Evolutionary conservation across 805 yeast species (phyloP).

Genomic region (Pichia gijzeniarum): DNA sequence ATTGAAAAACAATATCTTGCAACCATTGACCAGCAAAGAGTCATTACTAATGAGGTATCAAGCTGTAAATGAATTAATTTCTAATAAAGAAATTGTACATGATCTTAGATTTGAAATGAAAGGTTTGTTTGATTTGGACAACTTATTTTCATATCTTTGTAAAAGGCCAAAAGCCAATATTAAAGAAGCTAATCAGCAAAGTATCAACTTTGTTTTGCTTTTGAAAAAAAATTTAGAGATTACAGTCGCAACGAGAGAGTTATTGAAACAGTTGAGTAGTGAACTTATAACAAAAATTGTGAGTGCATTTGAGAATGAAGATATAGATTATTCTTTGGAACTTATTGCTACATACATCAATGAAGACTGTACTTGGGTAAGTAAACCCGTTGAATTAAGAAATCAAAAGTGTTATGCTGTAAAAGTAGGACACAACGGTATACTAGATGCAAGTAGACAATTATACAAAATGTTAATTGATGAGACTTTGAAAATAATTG

Average conservation of each 20-base stretch:
- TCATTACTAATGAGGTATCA: slow-evolving; percentile 33
- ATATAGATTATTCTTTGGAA: slow-evolving; percentile 18
- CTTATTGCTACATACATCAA: slow-evolving; percentile 32
- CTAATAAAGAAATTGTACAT: slow-evolving; percentile 14
- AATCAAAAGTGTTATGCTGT: slow-evolving; percentile 42
- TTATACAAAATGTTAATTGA: slow-evolving; percentile 33
- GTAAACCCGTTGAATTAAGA: slow-evolving; percentile 33
- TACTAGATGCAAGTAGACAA: slow-evolving; percentile 39
- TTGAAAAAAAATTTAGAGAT: slow-evolving; percentile 32
- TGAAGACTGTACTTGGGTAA: slow-evolving; percentile 39
- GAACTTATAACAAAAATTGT: slow-evolving; percentile 21
- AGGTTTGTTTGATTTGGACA: slow-evolving; percentile 35
- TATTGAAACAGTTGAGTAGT: slow-evolving; percentile 15
- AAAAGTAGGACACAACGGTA: slow-evolving; percentile 38
- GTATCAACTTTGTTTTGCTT: slow-evolving; percentile 35
- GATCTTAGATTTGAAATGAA: slow-evolving; percentile 22
- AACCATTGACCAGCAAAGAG: slow-evolving; percentile 37
- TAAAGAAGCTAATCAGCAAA: slow-evolving; percentile 26
- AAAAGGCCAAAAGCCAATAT: slow-evolving; percentile 15
- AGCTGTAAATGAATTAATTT: slow-evolving; percentile 33
- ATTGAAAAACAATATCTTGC: slow-evolving; percentile 38
- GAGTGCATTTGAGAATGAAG: slow-evolving; percentile 24
- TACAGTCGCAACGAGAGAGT: slow-evolving; percentile 15
- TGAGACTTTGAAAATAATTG: slow-evolving; percentile 29
- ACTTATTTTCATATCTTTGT: slow-evolving; percentile 30